phyloP scores from a whole-genome alignment of 768 basidiomycete genomes.

The Leucosporidium scottii region DNA sequence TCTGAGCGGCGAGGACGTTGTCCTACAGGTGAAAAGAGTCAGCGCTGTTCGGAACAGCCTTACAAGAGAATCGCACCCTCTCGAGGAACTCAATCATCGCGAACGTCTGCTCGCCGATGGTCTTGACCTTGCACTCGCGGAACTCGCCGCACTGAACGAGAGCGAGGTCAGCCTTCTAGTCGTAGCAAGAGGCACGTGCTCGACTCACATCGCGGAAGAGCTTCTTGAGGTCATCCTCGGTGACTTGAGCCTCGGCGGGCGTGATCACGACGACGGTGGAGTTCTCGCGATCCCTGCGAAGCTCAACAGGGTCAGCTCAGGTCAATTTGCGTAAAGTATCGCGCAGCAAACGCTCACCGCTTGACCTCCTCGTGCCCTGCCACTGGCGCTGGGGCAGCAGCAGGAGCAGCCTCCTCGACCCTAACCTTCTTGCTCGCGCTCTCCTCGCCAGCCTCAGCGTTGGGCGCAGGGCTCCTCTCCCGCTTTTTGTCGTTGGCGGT shows the following conservation, averaged over 20 bases:
- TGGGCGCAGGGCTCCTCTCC: slow-evolving; percentile 18
- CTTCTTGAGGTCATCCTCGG: slow-evolving; percentile 57
- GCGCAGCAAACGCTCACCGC: neutral
- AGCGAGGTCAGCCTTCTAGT: neutral
- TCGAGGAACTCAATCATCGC: slow-evolving; percentile 84
- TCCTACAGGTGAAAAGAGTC: slow-evolving; percentile 49
- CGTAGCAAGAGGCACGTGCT: neutral
- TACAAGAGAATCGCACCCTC: slow-evolving; percentile 48
- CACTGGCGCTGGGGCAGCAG: neutral
- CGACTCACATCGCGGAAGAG: slow-evolving; percentile 80
- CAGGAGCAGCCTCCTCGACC: slow-evolving; percentile 9
- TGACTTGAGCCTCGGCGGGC: slow-evolving; percentile 51
- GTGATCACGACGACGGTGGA: slow-evolving; percentile 81
- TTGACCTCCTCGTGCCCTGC: neutral
- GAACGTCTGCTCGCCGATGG: slow-evolving; percentile 54
- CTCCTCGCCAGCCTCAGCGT: neutral
- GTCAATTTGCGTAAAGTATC: too few relatives aligned
- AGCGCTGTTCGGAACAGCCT: too few relatives aligned
- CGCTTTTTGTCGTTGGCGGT: slow-evolving; percentile 14
- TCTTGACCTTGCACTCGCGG: slow-evolving; percentile 73
- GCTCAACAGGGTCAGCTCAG: neutral
- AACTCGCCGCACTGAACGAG: slow-evolving; percentile 68
- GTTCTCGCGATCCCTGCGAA: slow-evolving; percentile 81
- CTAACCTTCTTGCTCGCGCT: slow-evolving; percentile 34
- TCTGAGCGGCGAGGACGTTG: slow-evolving; percentile 73